phyloP scores from a whole-genome alignment of 2,329 filamentous ascomycete genomes.

The Aspergillus brasiliensis region DNA sequence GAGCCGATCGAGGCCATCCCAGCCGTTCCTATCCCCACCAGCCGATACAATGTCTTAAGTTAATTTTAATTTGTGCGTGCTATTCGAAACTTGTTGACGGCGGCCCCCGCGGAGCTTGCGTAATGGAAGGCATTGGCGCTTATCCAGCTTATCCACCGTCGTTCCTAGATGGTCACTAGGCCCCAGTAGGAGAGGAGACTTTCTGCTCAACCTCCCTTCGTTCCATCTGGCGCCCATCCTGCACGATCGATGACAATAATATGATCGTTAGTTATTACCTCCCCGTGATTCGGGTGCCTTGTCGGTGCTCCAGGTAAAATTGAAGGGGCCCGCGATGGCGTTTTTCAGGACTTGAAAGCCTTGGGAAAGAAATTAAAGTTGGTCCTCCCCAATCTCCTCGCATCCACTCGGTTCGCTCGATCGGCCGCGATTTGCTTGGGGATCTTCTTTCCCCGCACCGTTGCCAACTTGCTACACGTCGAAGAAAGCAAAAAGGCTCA shows the following conservation, averaged over 20 bases:
- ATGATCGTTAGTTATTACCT: background rate
- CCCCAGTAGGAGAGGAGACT: background rate
- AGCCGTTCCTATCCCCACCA: background rate
- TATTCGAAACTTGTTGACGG: conserved; percentile 1
- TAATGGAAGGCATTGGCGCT: conserved; percentile 8
- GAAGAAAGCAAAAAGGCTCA: background rate
- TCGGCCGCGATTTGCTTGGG: conserved; percentile 20
- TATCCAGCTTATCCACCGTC: conserved; percentile 4
- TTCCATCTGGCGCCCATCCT: background rate
- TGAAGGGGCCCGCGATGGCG: conserved; percentile 13
- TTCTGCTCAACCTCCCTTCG: background rate
- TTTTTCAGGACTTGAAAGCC: conserved; percentile 20
- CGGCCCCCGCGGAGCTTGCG: conserved; percentile 6
- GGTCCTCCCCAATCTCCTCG: conserved; percentile 19
- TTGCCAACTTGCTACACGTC: conserved; percentile 13
- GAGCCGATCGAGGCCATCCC: background rate
- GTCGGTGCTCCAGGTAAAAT: conserved; percentile 11
- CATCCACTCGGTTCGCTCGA: conserved; percentile 19
- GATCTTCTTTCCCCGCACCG: conserved; percentile 28
- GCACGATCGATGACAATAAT: background rate
- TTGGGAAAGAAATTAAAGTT: conserved; percentile 22
- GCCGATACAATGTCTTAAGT: conserved; percentile 7
- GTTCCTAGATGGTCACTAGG: background rate
- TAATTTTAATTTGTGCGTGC: background rate
- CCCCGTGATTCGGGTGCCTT: background rate